A percentile compares a stretch with the other conserved stretches of the same genome.
These are phyloP conservation scores for Trapa bicornis DNA, from an alignment of 345 rosid genomes.

Conservation along the genomic window DNA sequence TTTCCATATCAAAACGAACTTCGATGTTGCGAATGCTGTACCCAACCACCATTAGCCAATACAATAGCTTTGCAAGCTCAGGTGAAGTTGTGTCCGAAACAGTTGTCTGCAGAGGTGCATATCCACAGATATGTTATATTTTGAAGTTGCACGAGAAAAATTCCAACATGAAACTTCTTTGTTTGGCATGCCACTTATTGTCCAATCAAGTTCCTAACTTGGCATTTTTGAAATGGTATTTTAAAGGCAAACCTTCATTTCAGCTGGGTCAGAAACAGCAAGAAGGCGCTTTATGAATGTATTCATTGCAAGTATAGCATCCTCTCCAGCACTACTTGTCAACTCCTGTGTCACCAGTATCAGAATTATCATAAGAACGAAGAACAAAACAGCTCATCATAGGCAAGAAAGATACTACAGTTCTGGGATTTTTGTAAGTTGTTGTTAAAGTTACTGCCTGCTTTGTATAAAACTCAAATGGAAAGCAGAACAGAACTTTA, in stretches of 20 bases:
- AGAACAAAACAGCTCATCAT: background rate
- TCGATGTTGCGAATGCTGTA: slow-evolving; percentile 89
- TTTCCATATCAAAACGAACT: slow-evolving; percentile 94
- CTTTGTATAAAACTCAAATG: background rate
- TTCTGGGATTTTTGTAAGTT: background rate
- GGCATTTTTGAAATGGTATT: too few species aligned
- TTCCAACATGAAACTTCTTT: too few species aligned
- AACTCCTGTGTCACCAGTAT: slow-evolving; percentile 41
- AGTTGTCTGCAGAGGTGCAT: slow-evolving; percentile 37
- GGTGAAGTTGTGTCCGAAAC: slow-evolving; percentile 71
- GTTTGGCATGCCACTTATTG: too few species aligned
- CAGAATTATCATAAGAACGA: background rate
- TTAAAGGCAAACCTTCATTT: slow-evolving; percentile 63
- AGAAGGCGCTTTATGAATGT: slow-evolving; percentile 83
- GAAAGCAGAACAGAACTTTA: background rate
- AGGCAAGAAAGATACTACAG: background rate
- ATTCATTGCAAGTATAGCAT: slow-evolving; percentile 85
- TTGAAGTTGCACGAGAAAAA: too few species aligned
- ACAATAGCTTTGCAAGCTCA: slow-evolving; percentile 75
- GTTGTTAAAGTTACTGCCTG: background rate
- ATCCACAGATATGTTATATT: background rate
- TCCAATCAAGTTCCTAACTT: too few species aligned
- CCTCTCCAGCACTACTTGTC: slow-evolving; percentile 92
- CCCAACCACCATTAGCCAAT: slow-evolving; percentile 96
- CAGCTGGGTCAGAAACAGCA: slow-evolving; percentile 63